phyloP scores from a whole-genome alignment of 2,329 filamentous ascomycete genomes.

The Epichloe coenophiala region DNA sequence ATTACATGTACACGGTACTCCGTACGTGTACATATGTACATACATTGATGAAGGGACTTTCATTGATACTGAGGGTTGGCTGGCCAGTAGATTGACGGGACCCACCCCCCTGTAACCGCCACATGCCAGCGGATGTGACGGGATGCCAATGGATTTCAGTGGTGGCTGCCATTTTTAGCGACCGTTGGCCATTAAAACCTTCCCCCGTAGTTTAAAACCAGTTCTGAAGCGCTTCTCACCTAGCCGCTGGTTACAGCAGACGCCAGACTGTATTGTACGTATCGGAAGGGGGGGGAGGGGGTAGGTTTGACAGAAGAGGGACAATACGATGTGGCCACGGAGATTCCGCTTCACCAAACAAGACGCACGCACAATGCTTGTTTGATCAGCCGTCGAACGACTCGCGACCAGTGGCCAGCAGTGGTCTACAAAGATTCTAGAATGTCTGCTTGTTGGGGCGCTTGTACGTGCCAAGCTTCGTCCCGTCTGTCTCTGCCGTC shows the following conservation, averaged over 20 bases:
- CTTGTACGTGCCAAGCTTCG: not conserved
- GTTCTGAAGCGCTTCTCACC: too few relatives aligned
- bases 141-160: not conserved
- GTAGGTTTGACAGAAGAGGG: too few relatives aligned
- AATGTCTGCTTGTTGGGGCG: not conserved
- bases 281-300: too few relatives aligned
- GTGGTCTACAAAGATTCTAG: not conserved
- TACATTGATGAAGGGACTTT: not conserved
- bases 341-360: too few relatives aligned
- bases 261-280: too few relatives aligned
- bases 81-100: not conserved
- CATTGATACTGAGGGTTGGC: not conserved
- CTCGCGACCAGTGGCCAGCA: not conserved
- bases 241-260: too few relatives aligned
- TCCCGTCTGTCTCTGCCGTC: not conserved
- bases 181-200: not conserved
- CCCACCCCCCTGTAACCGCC: not conserved
- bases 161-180: constrained; percentile 6
- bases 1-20: too few relatives aligned
- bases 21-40: too few relatives aligned
- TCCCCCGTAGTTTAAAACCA: not conserved
- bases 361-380: not conserved
- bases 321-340: too few relatives aligned
- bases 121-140: not conserved
- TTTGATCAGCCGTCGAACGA: not conserved